Base-by-base conservation (phyloP, 1,284 basidiomycete species). In the Xerocomus nothofagi region DNA sequence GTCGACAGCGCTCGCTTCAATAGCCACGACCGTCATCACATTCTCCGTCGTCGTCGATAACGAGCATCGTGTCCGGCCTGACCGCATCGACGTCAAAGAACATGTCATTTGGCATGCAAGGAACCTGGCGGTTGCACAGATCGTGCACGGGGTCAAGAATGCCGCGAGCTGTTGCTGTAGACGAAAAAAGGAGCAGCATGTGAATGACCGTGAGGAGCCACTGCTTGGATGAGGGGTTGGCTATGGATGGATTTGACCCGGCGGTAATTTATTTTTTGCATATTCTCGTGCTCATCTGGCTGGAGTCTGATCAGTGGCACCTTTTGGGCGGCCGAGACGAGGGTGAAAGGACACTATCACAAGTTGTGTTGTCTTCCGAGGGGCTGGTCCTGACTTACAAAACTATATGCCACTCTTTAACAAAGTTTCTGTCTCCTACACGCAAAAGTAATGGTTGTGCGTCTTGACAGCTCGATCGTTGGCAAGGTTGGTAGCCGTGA, bases 41-140 rank as follows among this genome's bases (percentile, higher is more conserved):
- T 75, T 91, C 11, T 69, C 68, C 2, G 77, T 84, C 12, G 75
- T 84, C 6, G 79, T 91, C 17, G 91, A 93, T 62, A 61, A 59
- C 8, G 75, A 85, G 39, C 84, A 90, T 58, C 78, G 89, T 8
- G 71, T 93, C 11, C 76, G 90, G n/a, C 64, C 70, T 2, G 90
- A 91, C 59, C 73, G 86, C 15, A 78, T 92, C 41, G 76, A 84
- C 49, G 63, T 68, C 8, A 63, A 73, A 15, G 65, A 71, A 53
- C 82, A 84, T 47, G 61, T 63, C 2, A 66, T 83, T 30, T 82
- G 78, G 70, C 68, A 77, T 15, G 70, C 62, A 51, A 60, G 73
- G 44, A 68, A 74, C 44, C 60, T 57, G 50, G 49, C 60, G 1
- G 57, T 64, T 8, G 52, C 49, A 6, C 57, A 48, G 30, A 45